A percentile compares a stretch with the other conserved stretches of the same genome.
These are phyloP conservation scores for Candida sp. DNA, from an alignment of 1,139 yeast species.

Conservation along the genomic window DNA sequence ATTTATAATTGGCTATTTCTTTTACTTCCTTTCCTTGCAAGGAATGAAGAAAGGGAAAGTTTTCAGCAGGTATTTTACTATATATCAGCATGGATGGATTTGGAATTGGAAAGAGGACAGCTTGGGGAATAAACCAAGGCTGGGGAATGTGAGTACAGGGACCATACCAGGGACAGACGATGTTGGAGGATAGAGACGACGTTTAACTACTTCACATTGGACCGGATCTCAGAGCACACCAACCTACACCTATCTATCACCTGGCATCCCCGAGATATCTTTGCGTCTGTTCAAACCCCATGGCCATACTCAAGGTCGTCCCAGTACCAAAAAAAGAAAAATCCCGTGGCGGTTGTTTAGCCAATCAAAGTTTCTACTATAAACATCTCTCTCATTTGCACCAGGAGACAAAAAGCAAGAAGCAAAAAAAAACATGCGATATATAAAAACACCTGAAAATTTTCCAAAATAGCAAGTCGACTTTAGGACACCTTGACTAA, in stretches of 20 bases:
- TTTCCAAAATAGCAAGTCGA: background rate
- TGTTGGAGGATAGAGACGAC: too few species aligned
- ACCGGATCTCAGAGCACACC: background rate
- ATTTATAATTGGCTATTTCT: too few species aligned
- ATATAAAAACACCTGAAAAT: conserved; percentile 1
- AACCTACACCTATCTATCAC: too few species aligned
- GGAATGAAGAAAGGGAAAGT: too few species aligned
- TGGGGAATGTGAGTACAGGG: too few species aligned
- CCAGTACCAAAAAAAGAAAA: conserved; percentile 12
- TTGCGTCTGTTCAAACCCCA: background rate
- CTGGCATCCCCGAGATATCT: too few species aligned
- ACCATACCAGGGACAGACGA: too few species aligned
- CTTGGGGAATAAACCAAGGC: too few species aligned
- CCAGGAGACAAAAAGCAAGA: background rate
- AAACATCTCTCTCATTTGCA: background rate
- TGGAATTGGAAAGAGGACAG: too few species aligned
- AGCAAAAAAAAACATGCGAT: conserved; percentile 3
- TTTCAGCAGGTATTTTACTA: too few species aligned
- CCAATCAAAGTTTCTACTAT: conserved; percentile 8
- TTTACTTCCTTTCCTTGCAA: too few species aligned
- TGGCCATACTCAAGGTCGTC: conserved; percentile 15
- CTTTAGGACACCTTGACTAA: background rate
- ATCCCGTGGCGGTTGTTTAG: background rate
- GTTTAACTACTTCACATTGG: background rate
- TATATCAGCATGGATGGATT: too few species aligned